Conservation (phyloP, 2,329 filamentous ascomycete species). For the Trichophyton rubrum region DNA sequence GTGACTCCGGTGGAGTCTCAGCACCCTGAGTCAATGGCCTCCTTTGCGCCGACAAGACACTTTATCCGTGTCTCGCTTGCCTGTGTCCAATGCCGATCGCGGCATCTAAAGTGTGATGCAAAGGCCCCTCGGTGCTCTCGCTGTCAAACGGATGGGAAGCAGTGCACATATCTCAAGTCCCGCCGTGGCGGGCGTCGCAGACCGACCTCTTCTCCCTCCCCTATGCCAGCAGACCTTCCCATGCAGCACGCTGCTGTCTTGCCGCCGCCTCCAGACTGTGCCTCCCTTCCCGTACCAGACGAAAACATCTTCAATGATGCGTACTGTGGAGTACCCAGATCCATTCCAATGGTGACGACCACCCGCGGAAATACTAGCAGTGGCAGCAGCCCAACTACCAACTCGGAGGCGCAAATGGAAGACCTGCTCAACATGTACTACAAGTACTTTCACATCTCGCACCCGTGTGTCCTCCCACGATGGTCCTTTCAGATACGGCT, state of each 20-base stretch:
- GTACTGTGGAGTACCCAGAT: neutral
- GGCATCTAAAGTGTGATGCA: conserved; percentile 38
- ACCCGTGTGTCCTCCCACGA: conserved; percentile 21
- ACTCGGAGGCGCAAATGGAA: neutral
- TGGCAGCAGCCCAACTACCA: neutral
- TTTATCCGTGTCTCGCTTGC: conserved; percentile 11
- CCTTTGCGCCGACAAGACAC: neutral
- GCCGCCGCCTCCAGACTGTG: neutral
- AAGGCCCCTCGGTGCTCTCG: conserved; percentile 33
- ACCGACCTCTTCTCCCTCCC: conserved; percentile 13
- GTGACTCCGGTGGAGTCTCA: neutral
- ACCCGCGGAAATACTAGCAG: neutral
- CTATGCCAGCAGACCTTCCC: neutral
- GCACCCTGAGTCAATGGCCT: neutral
- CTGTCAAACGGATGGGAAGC: conserved; percentile 31
- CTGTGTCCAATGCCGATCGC: conserved; percentile 26
- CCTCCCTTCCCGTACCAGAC: neutral
- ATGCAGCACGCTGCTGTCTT: neutral
- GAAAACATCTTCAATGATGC: neutral
- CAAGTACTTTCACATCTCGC: conserved; percentile 21
- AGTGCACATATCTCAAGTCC: conserved; percentile 39
- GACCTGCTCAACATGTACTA: conserved; percentile 20
- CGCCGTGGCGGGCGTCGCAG: conserved; percentile 30
- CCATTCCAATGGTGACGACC: neutral
- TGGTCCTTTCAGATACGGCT: conserved; percentile 10